Conservation (phyloP, 1,139 yeast species). For the Groenewaldozyma sp. region DNA sequence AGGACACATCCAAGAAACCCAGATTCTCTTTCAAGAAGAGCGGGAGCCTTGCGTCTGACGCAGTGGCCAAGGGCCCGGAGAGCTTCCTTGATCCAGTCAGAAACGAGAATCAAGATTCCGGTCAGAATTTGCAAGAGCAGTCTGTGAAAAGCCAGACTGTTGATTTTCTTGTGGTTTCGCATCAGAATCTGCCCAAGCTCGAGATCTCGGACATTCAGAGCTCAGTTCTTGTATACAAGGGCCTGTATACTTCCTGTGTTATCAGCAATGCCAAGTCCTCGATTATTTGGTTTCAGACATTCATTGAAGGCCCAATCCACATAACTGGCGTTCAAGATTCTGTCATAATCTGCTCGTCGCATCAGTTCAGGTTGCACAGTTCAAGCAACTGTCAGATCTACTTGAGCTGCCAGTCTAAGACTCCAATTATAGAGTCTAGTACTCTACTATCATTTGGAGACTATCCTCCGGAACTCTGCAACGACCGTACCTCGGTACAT, state of each 20-base stretch:
- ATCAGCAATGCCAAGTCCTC: conserved; percentile 16
- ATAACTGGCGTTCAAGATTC: conserved; percentile 15
- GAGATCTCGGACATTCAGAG: conserved; percentile 8
- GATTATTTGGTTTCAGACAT: conserved; percentile 12
- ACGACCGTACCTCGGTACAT: neutral
- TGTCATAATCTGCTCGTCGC: conserved; percentile 19
- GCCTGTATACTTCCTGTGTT: conserved; percentile 10
- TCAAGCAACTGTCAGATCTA: conserved; percentile 16
- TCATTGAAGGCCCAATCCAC: conserved; percentile 22
- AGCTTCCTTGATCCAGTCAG: too few species aligned
- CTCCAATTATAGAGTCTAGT: conserved; percentile 27
- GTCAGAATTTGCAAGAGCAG: too few species aligned
- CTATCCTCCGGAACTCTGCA: conserved; percentile 11
- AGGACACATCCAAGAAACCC: neutral
- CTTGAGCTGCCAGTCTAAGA: conserved; percentile 20
- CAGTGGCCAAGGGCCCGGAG: too few species aligned
- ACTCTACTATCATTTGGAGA: conserved; percentile 17
- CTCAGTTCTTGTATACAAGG: conserved; percentile 9
- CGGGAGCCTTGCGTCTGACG: too few species aligned
- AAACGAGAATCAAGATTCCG: too few species aligned
- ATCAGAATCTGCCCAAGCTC: neutral
- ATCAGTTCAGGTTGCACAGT: conserved; percentile 27
- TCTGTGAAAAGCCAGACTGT: too few species aligned
- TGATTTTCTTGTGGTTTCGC: too few species aligned
- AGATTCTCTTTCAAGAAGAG: conserved; percentile 4